A percentile compares a stretch with the other conserved stretches of the same genome.
Evolutionary conservation across 257 asterid genomes (phyloP).

Genomic region (Capsicum baccatum): DNA sequence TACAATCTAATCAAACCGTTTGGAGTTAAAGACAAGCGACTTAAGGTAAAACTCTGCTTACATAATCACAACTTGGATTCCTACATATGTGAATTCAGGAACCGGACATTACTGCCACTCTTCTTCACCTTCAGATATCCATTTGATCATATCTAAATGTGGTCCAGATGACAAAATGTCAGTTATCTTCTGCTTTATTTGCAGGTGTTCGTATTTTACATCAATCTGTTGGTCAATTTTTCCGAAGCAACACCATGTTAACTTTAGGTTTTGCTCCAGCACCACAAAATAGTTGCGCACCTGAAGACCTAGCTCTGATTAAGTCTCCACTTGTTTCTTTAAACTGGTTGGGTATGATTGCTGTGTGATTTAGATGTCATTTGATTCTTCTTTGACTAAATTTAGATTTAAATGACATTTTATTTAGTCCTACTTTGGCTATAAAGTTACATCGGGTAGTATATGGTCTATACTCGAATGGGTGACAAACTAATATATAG

Average conservation of each 20-base stretch:
- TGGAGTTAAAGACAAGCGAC: conserved; percentile 63
- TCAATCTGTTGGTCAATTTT: background rate
- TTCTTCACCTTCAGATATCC: conserved; percentile 10
- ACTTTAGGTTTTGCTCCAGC: background rate
- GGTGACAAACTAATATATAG: background rate
- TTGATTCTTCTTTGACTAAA: background rate
- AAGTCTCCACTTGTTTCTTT: conserved; percentile 1
- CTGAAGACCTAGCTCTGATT: background rate
- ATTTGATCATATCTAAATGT: conserved; percentile 9
- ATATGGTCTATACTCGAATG: background rate
- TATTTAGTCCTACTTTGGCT: background rate
- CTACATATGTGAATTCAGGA: conserved; percentile 1
- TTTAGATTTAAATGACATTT: background rate
- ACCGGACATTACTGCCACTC: background rate
- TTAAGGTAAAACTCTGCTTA: conserved; percentile 51
- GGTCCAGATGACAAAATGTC: conserved; percentile 6
- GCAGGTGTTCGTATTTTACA: background rate
- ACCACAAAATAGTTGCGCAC: background rate
- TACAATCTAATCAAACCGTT: conserved; percentile 81
- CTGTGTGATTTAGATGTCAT: background rate
- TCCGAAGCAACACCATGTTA: background rate
- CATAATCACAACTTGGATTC: conserved; percentile 4
- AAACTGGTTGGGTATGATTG: background rate
- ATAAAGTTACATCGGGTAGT: background rate
- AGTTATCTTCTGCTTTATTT: background rate